Conservation (phyloP, 148 eudicot genomes). For the Polygonum maritimum region DNA sequence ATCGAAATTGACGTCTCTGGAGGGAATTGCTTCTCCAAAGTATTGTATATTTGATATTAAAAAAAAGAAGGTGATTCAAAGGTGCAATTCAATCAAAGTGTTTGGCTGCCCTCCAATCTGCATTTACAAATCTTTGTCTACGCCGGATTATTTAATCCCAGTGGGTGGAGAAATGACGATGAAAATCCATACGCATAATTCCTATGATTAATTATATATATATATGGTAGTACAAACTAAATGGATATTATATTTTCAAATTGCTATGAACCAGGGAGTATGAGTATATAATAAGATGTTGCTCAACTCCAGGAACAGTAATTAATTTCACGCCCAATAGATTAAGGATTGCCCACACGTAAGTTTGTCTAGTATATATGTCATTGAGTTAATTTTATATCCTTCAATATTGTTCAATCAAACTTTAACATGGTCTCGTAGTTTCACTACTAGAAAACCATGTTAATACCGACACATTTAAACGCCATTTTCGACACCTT, state of each 20-base stretch:
- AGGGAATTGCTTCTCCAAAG: neutral
- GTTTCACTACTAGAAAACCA: too few relatives aligned
- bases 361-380: too few relatives aligned
- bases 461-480: too few relatives aligned
- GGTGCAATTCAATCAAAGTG: neutral
- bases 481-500: too few relatives aligned
- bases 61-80: neutral
- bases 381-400: too few relatives aligned
- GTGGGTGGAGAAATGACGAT: neutral
- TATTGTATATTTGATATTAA: neutral
- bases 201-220: neutral
- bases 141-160: neutral
- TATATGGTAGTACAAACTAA: neutral
- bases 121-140: neutral
- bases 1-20: conserved; percentile 3
- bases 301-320: too few relatives aligned
- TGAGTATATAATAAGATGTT: too few relatives aligned
- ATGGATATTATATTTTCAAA: neutral
- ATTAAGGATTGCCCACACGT: too few relatives aligned
- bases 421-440: too few relatives aligned
- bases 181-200: neutral
- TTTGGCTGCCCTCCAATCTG: neutral
- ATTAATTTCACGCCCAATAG: too few relatives aligned
- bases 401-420: too few relatives aligned
- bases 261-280: too few relatives aligned